phyloP scores from a whole-genome alignment of 176 grass and related monocot genomes.

The Hordeum marinum region DNA sequence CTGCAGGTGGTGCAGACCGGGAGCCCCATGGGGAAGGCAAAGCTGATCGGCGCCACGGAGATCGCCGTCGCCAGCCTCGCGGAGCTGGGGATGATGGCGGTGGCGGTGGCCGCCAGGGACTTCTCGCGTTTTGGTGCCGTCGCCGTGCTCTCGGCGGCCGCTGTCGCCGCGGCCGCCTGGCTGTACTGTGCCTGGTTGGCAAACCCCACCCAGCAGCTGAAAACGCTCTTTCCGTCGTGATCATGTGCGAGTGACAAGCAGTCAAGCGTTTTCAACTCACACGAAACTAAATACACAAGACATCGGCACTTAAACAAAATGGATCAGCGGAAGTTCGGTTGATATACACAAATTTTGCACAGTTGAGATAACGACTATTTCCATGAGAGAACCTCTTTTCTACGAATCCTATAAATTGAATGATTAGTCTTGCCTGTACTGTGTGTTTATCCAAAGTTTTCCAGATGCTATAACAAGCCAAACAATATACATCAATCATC shows the following conservation, averaged over 20 bases:
- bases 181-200: conserved; percentile 48
- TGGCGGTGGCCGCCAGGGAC: conserved; percentile 36
- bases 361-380: too few relatives aligned
- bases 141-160: conserved; percentile 36
- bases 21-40: conserved; percentile 41
- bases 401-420: not conserved
- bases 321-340: not conserved
- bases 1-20: conserved; percentile 62
- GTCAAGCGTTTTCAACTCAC: too few relatives aligned
- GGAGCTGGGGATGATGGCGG: conserved; percentile 50
- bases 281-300: too few relatives aligned
- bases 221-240: not conserved
- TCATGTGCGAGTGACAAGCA: not conserved
- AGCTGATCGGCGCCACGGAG: conserved; percentile 55
- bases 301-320: too few relatives aligned
- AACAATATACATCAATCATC: not conserved
- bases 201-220: conserved; percentile 1
- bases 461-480: not conserved
- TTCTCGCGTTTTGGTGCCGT: conserved; percentile 30
- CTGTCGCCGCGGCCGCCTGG: conserved; percentile 32
- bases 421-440: not conserved
- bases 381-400: too few relatives aligned
- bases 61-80: conserved; percentile 55
- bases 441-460: not conserved
- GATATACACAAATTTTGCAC: not conserved